These are phyloP conservation scores for Sesbania bispinosa DNA, from an alignment of 306 rosid species.

Conservation along the genomic window DNA sequence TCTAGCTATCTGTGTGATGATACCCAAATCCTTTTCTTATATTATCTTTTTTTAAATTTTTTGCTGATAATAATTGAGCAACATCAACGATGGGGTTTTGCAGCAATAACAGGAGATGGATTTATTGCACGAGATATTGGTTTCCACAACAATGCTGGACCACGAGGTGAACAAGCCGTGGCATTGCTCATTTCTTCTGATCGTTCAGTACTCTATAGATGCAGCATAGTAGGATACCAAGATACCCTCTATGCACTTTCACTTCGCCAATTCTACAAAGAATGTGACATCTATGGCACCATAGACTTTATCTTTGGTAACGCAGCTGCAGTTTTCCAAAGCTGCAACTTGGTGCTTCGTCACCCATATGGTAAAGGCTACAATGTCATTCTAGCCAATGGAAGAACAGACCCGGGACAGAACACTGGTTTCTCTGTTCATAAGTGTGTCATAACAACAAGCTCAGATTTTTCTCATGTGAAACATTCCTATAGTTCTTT, in stretches of 20 bases:
- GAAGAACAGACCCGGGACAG: constrained; percentile 47
- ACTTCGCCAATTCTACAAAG: constrained; percentile 53
- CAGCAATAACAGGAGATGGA: constrained; percentile 45
- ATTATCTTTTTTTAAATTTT: no score
- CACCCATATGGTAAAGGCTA: constrained; percentile 9
- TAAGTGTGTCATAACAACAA: constrained; percentile 26
- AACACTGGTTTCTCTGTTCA: constrained; percentile 51
- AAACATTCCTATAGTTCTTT: constrained; percentile 27
- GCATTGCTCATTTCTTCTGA: constrained; percentile 48
- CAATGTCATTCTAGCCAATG: constrained; percentile 41
- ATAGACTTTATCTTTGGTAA: constrained; percentile 59
- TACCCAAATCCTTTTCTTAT: no score
- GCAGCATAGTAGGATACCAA: constrained; percentile 48
- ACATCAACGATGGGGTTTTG: neutral
- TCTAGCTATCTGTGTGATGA: no score
- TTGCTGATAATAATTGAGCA: no score
- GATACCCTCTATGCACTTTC: constrained; percentile 49
- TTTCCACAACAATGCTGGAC: constrained; percentile 50
- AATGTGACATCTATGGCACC: constrained; percentile 51
- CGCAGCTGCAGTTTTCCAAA: constrained; percentile 48
- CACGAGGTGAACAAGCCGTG: constrained; percentile 39
- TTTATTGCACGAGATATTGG: constrained; percentile 49
- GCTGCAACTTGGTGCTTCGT: constrained; percentile 35
- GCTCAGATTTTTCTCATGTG: constrained; percentile 25
- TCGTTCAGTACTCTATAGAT: constrained; percentile 37